phyloP scores from a whole-genome alignment of 73 alveolate species.

The Strombidium stylifer region DNA sequence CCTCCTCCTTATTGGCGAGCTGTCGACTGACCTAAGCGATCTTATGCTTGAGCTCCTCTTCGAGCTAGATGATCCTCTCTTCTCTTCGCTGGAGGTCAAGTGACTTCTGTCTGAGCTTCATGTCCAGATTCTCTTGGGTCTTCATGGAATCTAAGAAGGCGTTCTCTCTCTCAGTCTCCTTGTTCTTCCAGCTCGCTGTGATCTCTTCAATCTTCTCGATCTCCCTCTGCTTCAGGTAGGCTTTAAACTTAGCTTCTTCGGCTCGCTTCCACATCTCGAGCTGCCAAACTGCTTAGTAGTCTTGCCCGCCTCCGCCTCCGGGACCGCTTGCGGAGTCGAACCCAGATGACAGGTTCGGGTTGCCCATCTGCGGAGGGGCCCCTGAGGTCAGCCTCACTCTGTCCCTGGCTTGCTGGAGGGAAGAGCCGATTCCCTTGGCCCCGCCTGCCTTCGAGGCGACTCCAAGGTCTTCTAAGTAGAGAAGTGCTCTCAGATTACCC shows the following conservation, averaged over 20 bases:
- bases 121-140: slow-evolving; percentile 67
- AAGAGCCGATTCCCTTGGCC: neutral
- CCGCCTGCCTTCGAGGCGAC: neutral
- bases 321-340: no score
- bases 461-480: slow-evolving; percentile 45
- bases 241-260: slow-evolving; percentile 90
- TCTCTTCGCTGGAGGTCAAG: slow-evolving; percentile 89
- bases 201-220: slow-evolving; percentile 76
- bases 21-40: slow-evolving; percentile 77
- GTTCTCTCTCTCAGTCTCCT: slow-evolving; percentile 82
- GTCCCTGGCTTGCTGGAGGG: neutral
- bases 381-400: neutral
- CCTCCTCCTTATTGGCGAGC: slow-evolving; percentile 87
- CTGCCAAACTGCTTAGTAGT: slow-evolving; percentile 76
- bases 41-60: slow-evolving; percentile 84
- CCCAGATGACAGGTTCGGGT: no score
- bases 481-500: slow-evolving; percentile 28
- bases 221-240: slow-evolving; percentile 85
- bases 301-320: slow-evolving; percentile 21
- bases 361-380: slow-evolving; percentile 12
- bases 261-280: slow-evolving; percentile 94
- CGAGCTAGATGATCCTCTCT: slow-evolving; percentile 74
- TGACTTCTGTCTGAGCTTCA: slow-evolving; percentile 73
- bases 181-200: slow-evolving; percentile 77
- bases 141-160: slow-evolving; percentile 59